Conservation (phyloP, 345 rosid genomes). For the Salix dunnii region DNA sequence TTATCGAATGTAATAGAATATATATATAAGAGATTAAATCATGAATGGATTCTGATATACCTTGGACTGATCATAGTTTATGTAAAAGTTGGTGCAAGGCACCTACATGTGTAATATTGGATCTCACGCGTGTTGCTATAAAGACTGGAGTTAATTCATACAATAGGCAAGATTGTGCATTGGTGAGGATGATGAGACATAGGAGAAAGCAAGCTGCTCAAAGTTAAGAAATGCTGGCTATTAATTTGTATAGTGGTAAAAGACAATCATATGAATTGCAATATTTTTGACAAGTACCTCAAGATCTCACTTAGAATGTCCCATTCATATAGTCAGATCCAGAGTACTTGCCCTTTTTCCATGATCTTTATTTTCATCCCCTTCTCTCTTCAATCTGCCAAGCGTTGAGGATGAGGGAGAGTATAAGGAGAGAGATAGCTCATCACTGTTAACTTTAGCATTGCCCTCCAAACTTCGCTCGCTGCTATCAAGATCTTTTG, state of each 20-base stretch:
- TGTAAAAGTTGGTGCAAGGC: no score
- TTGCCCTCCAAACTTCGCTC: conserved; percentile 6
- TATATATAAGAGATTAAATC: no score
- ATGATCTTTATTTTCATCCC: conserved; percentile 21
- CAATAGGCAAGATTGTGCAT: no score
- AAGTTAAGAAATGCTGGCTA: background rate
- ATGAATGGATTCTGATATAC: no score
- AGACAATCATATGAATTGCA: conserved; percentile 9
- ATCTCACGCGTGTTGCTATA: no score
- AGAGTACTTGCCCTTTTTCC: conserved; percentile 75
- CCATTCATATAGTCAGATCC: conserved; percentile 92
- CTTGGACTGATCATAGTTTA: no score
- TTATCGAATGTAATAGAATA: no score
- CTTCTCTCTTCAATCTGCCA: conserved; percentile 38
- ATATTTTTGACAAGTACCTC: conserved; percentile 63
- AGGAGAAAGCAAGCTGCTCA: no score
- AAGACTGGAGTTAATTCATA: no score
- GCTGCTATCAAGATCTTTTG: background rate
- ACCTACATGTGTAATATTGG: no score
- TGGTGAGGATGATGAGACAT: no score
- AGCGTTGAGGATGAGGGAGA: conserved; percentile 33
- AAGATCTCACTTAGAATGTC: conserved; percentile 90
- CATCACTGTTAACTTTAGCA: conserved; percentile 17
- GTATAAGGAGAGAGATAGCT: conserved; percentile 19
- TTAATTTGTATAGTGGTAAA: conserved; percentile 11